Conservation (phyloP, 2,329 filamentous ascomycete species). For the Calonectria fujianensis region DNA sequence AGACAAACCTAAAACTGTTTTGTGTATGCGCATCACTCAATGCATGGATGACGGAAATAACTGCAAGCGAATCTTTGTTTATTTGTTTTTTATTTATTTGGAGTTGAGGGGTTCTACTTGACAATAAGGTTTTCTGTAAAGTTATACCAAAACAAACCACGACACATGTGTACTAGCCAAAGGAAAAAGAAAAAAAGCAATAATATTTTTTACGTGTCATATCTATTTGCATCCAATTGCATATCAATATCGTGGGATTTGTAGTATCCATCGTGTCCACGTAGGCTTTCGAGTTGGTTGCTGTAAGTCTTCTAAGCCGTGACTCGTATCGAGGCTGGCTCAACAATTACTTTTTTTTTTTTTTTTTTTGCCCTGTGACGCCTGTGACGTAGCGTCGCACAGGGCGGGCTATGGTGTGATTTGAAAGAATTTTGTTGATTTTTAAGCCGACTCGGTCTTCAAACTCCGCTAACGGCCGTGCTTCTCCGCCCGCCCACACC, state of each 20-base stretch:
- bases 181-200: slow-evolving; percentile 25
- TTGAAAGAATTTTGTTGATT: slow-evolving; percentile 26
- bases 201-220: slow-evolving; percentile 14
- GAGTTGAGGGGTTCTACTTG: slow-evolving; percentile 7
- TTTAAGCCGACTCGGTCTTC: not conserved
- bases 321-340: slow-evolving; percentile 10
- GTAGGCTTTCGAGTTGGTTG: not conserved
- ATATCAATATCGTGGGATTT: not conserved
- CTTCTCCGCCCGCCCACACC: slow-evolving; percentile 12
- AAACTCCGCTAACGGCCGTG: slow-evolving; percentile 11
- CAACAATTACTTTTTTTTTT: slow-evolving; percentile 11
- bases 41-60: slow-evolving; percentile 28
- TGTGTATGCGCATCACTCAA: slow-evolving; percentile 19
- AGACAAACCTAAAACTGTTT: slow-evolving; percentile 16
- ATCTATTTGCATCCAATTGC: not conserved
- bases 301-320: not conserved
- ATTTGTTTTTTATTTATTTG: slow-evolving; percentile 7
- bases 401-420: slow-evolving; percentile 5
- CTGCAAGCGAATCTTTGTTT: slow-evolving; percentile 30
- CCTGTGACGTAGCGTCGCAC: slow-evolving; percentile 16
- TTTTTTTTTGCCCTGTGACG: not conserved
- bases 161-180: slow-evolving; percentile 26
- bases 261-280: not conserved
- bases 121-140: slow-evolving; percentile 6
- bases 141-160: slow-evolving; percentile 16